phyloP scores from a whole-genome alignment of 2,329 filamentous ascomycete species.

The Fusarium brevicatenulatum region DNA sequence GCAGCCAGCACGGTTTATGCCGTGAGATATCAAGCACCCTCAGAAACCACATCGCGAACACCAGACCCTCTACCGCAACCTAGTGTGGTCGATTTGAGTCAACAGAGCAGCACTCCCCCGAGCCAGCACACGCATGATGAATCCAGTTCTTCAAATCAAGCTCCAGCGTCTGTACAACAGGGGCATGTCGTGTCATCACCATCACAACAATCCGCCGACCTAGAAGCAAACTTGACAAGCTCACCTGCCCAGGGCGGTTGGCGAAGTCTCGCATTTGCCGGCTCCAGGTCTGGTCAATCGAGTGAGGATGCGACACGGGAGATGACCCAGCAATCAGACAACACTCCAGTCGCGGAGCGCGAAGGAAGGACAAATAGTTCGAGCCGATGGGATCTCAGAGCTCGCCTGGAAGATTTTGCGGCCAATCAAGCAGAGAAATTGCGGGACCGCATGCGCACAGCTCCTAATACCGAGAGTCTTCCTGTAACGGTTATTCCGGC shows the following conservation, averaged over 20 bases:
- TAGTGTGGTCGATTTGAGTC: slow-evolving; percentile 47
- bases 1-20: slow-evolving; percentile 73
- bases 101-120: slow-evolving; percentile 48
- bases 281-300: slow-evolving; percentile 21
- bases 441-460: slow-evolving; percentile 65
- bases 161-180: slow-evolving; percentile 36
- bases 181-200: slow-evolving; percentile 31
- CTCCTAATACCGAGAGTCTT: slow-evolving; percentile 64
- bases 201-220: slow-evolving; percentile 35
- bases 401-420: slow-evolving; percentile 69
- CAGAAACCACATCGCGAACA: slow-evolving; percentile 61
- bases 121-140: slow-evolving; percentile 44
- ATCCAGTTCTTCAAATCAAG: slow-evolving; percentile 33
- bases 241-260: slow-evolving; percentile 41
- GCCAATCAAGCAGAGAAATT: slow-evolving; percentile 69
- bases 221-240: slow-evolving; percentile 43
- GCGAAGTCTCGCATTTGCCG: slow-evolving; percentile 40
- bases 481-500: slow-evolving; percentile 71
- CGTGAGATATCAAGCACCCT: slow-evolving; percentile 68
- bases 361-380: slow-evolving; percentile 29
- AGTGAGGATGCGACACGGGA: slow-evolving; percentile 24
- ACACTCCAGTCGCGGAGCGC: slow-evolving; percentile 2
- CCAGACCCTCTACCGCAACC: slow-evolving; percentile 52
- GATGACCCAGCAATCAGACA: slow-evolving; percentile 5
- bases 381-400: slow-evolving; percentile 65